phyloP scores from a whole-genome alignment of 106 monocot species.

The Allium fistulosum region DNA sequence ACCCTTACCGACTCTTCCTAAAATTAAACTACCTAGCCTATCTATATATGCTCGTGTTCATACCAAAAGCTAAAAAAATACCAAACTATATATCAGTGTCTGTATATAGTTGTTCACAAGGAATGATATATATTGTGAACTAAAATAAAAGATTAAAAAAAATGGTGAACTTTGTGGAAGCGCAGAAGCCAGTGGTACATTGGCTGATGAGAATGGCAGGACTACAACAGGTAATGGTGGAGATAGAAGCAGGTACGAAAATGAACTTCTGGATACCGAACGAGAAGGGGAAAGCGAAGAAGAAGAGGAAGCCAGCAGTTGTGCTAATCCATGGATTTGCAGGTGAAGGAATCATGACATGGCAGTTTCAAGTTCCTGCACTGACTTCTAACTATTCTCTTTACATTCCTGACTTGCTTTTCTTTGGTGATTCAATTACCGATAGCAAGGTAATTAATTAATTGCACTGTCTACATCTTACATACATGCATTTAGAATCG shows the following conservation, averaged over 20 bases:
- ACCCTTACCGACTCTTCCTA: too few relatives aligned
- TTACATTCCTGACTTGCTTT: conserved; percentile 86
- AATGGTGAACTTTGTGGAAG: conserved; percentile 79
- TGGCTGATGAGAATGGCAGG: conserved; percentile 50
- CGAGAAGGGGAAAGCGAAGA: conserved; percentile 21
- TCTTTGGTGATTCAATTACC: conserved; percentile 65
- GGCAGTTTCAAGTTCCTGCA: conserved; percentile 71
- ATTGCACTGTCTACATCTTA: too few relatives aligned
- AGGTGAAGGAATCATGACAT: conserved; percentile 73
- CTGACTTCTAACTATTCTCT: conserved; percentile 35
- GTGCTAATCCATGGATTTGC: conserved; percentile 92
- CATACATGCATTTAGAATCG: too few relatives aligned
- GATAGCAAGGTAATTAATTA: background rate
- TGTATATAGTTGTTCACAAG: too few relatives aligned
- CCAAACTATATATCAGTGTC: too few relatives aligned
- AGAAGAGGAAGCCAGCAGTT: conserved; percentile 55
- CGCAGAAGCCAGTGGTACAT: conserved; percentile 63
- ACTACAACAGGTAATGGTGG: conserved; percentile 48
- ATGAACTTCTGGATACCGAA: conserved; percentile 79
- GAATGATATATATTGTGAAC: too few relatives aligned
- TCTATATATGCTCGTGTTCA: too few relatives aligned
- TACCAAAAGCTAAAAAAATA: too few relatives aligned
- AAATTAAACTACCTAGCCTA: too few relatives aligned
- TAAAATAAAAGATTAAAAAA: background rate
- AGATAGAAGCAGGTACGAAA: conserved; percentile 58